Base-by-base conservation (phyloP, 371 early-diverging fungal species). In the Mucor racemosus region DNA sequence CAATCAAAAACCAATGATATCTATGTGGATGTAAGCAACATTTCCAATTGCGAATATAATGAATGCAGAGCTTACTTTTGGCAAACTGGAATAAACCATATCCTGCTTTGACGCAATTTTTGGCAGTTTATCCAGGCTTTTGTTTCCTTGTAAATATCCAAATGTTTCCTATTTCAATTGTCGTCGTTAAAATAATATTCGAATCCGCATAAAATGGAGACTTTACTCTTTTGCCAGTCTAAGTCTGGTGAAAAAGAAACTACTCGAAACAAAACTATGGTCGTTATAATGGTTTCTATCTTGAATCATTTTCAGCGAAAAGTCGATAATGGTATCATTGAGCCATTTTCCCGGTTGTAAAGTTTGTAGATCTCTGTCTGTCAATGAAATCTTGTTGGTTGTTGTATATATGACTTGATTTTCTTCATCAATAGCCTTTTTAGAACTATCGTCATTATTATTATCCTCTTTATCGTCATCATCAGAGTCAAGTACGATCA, bases 321-420 rank as follows among this genome's bases (percentile, higher is more conserved):
- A 56, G 13, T 56, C 56, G 10, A 56, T 35, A 6, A 86, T 78
- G 5, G 83, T 81, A 63, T 86, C 87, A 66, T 85, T 85, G 19
- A 86, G 50, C 87, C 87, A 86, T 40, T 75, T 59, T 7, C 77
- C 71, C 7, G 79, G 79, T 8, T 71, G 65, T 14, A 86, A 39
- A 11, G 83, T 78, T 11, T 65, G 74, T 17, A 76, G 58, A 58
- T 85, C 85, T 56, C 56, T 31, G 4, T 50, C 21, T 0, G 50
- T 50, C 21, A 50, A 21, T 3, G 50, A 50, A 7, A 50, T 50
- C 3, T 26, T 50, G 13, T 50, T 50, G 8, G 50, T 26, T 9
- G 50, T 50, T 19, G 50, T 50, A 50, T 11, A 11, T 5, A 50
- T 21, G 13, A 50, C 8, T 2, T 50, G 10, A 11, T 10, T 9